Evolutionary conservation across 352 stramenopile genomes (phyloP).

Genomic region (Pythium utonaiense): DNA sequence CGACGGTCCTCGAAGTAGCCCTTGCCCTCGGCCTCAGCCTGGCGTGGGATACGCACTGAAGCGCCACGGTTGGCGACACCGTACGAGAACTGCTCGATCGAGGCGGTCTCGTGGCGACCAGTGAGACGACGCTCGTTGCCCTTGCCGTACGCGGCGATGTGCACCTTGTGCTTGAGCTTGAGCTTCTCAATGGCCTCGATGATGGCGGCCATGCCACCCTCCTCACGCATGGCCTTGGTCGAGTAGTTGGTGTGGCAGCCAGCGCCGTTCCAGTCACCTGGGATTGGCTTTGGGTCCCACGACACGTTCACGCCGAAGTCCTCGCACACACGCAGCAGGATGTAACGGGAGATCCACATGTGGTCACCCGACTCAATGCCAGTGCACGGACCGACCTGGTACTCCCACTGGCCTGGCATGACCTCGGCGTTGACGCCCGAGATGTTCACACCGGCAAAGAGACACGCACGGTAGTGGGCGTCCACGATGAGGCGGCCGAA

Average conservation of each 20-base stretch:
- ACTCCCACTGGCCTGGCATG: conserved; percentile 97
- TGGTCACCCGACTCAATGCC: conserved; percentile 96
- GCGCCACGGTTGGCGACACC: conserved; percentile 96
- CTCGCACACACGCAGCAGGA: conserved; percentile 96
- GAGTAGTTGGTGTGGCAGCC: conserved; percentile 97
- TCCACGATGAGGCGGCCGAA: conserved; percentile 95
- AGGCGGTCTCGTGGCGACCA: conserved; percentile 94
- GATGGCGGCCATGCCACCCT: conserved; percentile 91
- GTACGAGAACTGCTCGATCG: conserved; percentile 96
- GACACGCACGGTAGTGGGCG: conserved; percentile 92
- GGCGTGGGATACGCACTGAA: conserved; percentile 90
- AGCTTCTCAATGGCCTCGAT: conserved; percentile 98
- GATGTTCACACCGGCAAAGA: conserved; percentile 95
- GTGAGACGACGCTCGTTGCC: conserved; percentile 97
- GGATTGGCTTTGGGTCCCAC: conserved; percentile 97
- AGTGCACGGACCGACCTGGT: conserved; percentile 96
- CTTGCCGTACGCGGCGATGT: conserved; percentile 96
- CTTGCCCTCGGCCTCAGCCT: conserved; percentile 89
- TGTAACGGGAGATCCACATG: conserved; percentile 96
- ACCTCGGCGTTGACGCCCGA: conserved; percentile 97
- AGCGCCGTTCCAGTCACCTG: conserved; percentile 97
- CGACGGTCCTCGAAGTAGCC: conserved; percentile 95
- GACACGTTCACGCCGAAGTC: conserved; percentile 97
- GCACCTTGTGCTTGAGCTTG: conserved; percentile 95
- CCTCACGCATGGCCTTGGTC: conserved; percentile 95